A percentile compares a stretch with the other conserved stretches of the same genome.
Conservation (phyloP, 176 grass and related monocot species). For the Raddia distichophylla region DNA sequence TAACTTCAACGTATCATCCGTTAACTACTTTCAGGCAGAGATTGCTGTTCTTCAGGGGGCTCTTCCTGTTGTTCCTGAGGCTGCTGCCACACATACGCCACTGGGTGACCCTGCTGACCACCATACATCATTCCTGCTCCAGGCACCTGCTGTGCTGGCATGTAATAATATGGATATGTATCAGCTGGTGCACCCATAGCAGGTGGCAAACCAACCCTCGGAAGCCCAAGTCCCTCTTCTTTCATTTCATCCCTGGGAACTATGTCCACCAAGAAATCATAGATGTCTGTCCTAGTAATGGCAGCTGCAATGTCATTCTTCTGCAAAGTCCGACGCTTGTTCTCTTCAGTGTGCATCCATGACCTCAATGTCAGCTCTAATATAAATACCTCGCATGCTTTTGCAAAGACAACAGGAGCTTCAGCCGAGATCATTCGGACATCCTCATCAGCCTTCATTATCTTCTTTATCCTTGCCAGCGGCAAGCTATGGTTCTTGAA, state of each 20-base stretch:
- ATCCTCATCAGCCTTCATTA: slow-evolving; percentile 77
- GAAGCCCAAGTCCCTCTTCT: slow-evolving; percentile 57
- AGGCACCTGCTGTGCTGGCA: slow-evolving; percentile 39
- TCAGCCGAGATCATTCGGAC: slow-evolving; percentile 72
- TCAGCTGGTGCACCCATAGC: slow-evolving; percentile 40
- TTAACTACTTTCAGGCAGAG: slow-evolving; percentile 40
- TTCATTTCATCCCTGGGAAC: slow-evolving; percentile 70
- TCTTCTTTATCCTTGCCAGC: slow-evolving; percentile 76
- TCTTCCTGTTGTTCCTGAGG: slow-evolving; percentile 51
- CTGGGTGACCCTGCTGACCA: slow-evolving; percentile 46
- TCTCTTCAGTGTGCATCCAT: slow-evolving; percentile 78
- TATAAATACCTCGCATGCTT: slow-evolving; percentile 75
- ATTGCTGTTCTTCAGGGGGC: slow-evolving; percentile 38
- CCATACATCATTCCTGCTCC: slow-evolving; percentile 52
- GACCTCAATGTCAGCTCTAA: slow-evolving; percentile 68
- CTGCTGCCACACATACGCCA: slow-evolving; percentile 61
- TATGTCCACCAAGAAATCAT: slow-evolving; percentile 73
- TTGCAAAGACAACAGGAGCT: slow-evolving; percentile 69
- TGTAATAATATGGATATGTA: slow-evolving; percentile 57
- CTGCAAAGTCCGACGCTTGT: slow-evolving; percentile 65
- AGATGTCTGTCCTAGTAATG: slow-evolving; percentile 70
- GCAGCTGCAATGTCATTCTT: slow-evolving; percentile 72
- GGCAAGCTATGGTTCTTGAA: slow-evolving; percentile 78
- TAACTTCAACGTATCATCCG: slow-evolving; percentile 26
- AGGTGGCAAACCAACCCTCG: slow-evolving; percentile 57